Percentiles rank a stretch among this genome's conserved stretches.
Evolutionary conservation across 768 basidiomycete species (phyloP).

Genomic region (Tylopilus balloui): DNA sequence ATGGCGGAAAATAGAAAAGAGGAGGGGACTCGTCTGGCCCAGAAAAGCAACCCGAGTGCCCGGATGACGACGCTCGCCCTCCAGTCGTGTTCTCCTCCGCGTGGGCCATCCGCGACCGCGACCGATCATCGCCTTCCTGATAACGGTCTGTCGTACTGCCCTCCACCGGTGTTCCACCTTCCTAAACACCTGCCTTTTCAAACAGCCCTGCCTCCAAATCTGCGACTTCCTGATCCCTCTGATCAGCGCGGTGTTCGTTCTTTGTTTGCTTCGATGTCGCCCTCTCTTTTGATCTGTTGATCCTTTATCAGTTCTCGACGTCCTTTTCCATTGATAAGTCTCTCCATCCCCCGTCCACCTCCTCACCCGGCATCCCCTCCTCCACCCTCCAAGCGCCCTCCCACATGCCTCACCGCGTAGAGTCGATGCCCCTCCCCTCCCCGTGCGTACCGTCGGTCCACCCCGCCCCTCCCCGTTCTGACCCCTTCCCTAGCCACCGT

Average conservation of each 20-base stretch:
- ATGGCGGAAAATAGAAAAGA: slow-evolving; percentile 4
- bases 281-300: slow-evolving; percentile 38
- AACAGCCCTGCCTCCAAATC: slow-evolving; percentile 33
- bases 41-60: slow-evolving; percentile 23
- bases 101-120: slow-evolving; percentile 20
- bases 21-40: too few relatives aligned
- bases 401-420: slow-evolving; percentile 52
- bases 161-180: slow-evolving; percentile 21
- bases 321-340: slow-evolving; percentile 37
- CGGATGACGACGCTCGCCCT: too few relatives aligned
- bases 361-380: slow-evolving; percentile 21
- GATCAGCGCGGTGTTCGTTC: slow-evolving; percentile 36
- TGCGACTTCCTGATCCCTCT: slow-evolving; percentile 30
- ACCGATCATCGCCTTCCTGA: slow-evolving; percentile 34
- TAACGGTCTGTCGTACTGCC: slow-evolving; percentile 27
- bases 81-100: slow-evolving; percentile 19
- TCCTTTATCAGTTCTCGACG: slow-evolving; percentile 38
- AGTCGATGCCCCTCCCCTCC: slow-evolving; percentile 32
- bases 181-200: slow-evolving; percentile 30
- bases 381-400: slow-evolving; percentile 11
- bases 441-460: slow-evolving; percentile 29
- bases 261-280: slow-evolving; percentile 31
- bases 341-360: slow-evolving; percentile 18
- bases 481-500: slow-evolving; percentile 29
- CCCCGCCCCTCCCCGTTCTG: slow-evolving; percentile 28